Percentiles rank a stretch among this genome's conserved stretches.
Evolutionary conservation across 768 basidiomycete species (phyloP).

Genomic region (Candolleomyces aberdarensis): DNA sequence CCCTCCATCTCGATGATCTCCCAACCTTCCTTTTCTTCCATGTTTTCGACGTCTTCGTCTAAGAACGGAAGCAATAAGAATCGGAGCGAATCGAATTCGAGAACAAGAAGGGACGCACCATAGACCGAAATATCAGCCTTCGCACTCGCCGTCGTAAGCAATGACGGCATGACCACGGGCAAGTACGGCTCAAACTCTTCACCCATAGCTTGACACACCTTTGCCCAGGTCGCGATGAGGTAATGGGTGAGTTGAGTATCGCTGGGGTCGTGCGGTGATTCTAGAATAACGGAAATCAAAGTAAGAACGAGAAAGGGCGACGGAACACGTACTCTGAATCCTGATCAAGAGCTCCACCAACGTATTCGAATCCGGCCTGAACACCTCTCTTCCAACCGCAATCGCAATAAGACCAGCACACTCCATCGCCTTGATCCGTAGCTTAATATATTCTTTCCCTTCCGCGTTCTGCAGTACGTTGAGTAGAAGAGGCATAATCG

Average conservation of each 20-base stretch:
- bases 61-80: conserved; percentile 12
- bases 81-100: background rate
- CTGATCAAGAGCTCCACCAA: conserved; percentile 71
- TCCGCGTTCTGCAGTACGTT: conserved; percentile 74
- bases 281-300: conserved; percentile 34
- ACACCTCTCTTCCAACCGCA: conserved; percentile 80
- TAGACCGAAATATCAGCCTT: conserved; percentile 78
- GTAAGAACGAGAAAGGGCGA: background rate
- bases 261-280: conserved; percentile 57
- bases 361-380: conserved; percentile 68
- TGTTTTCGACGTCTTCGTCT: conserved; percentile 51
- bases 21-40: conserved; percentile 69
- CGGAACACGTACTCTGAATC: conserved; percentile 61
- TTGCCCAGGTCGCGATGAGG: conserved; percentile 85
- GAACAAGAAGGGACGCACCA: conserved; percentile 35
- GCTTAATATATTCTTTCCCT: conserved; percentile 58
- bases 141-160: conserved; percentile 72
- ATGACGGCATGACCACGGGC: conserved; percentile 76
- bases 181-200: conserved; percentile 86
- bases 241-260: conserved; percentile 75
- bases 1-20: conserved; percentile 79
- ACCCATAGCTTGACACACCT: conserved; percentile 82
- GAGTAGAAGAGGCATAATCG: conserved; percentile 79
- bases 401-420: conserved; percentile 86
- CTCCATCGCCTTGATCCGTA: conserved; percentile 87